Percentiles rank a stretch among this genome's conserved stretches.
These are phyloP conservation scores for Leccinum imitatum DNA, from an alignment of 768 basidiomycete species.

Conservation along the genomic window DNA sequence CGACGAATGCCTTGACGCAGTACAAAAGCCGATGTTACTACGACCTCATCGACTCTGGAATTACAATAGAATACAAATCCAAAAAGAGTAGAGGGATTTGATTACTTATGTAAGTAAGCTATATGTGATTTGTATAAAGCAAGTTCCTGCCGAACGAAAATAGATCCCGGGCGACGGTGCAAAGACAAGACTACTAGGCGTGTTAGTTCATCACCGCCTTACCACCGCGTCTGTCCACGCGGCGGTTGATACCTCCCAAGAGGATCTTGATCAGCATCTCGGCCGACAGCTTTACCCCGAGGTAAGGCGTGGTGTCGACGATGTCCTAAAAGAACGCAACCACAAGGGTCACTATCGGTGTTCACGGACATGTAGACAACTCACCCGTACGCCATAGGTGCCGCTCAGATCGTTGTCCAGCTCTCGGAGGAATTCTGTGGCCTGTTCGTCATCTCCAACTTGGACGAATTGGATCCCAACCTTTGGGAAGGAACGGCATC, in stretches of 20 bases:
- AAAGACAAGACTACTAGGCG: not conserved
- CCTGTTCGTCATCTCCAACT: slow-evolving; percentile 48
- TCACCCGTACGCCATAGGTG: slow-evolving; percentile 45
- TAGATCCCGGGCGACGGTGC: not conserved
- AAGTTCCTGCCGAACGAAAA: not conserved
- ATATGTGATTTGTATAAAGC: not conserved
- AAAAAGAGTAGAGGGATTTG: not conserved
- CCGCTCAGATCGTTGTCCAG: slow-evolving; percentile 57
- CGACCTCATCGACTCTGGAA: not conserved
- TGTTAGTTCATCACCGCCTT: slow-evolving; percentile 20
- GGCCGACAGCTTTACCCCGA: slow-evolving; percentile 41
- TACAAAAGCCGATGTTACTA: not conserved
- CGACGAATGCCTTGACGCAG: no score
- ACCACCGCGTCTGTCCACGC: slow-evolving; percentile 40
- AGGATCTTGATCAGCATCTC: slow-evolving; percentile 60
- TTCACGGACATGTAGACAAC: slow-evolving; percentile 1
- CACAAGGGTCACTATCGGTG: not conserved
- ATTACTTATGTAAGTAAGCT: not conserved
- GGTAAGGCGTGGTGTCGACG: slow-evolving; percentile 65
- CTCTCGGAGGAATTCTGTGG: slow-evolving; percentile 45
- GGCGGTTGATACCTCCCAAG: slow-evolving; percentile 64
- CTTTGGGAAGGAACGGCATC: slow-evolving; percentile 29
- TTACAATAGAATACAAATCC: not conserved
- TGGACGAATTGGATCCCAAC: slow-evolving; percentile 74
- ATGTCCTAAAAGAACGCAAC: slow-evolving; percentile 47